Percentiles rank a stretch among this genome's conserved stretches.
Evolutionary conservation across 2,329 filamentous ascomycete species (phyloP).

Genomic region (Huntiella bhutanensis): DNA sequence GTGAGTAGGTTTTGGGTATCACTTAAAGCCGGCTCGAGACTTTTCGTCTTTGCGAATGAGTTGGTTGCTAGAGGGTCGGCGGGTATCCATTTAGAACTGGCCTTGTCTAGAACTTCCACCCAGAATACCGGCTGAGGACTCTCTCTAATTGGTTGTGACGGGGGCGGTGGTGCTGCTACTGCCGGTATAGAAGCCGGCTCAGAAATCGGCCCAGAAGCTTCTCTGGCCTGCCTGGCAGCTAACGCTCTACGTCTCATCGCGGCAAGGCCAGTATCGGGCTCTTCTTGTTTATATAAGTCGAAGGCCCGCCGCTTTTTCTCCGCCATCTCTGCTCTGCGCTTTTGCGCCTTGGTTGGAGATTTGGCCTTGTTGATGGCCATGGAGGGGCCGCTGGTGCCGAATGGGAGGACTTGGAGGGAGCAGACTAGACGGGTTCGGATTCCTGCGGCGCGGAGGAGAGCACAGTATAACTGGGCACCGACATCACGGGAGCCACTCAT

Average conservation of each 20-base stretch:
- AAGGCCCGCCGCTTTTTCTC: slow-evolving; percentile 16
- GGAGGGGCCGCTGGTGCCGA: slow-evolving; percentile 34
- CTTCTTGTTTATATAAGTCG: slow-evolving; percentile 6
- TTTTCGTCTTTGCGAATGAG: slow-evolving; percentile 52
- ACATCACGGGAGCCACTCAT: slow-evolving; percentile 73
- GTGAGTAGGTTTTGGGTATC: slow-evolving; percentile 59
- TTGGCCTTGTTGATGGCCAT: slow-evolving; percentile 23
- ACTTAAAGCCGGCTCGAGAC: slow-evolving; percentile 64
- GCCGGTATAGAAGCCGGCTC: not conserved
- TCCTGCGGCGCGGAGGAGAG: slow-evolving; percentile 63
- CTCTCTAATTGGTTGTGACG: slow-evolving; percentile 23
- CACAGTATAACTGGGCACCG: slow-evolving; percentile 79
- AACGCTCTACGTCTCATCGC: not conserved
- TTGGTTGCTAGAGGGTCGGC: slow-evolving; percentile 71
- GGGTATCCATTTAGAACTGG: slow-evolving; percentile 79
- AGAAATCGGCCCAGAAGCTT: not conserved
- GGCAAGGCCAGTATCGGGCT: not conserved
- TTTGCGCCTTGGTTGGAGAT: slow-evolving; percentile 14
- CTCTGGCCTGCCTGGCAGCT: not conserved
- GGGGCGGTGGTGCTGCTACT: not conserved
- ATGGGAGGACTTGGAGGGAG: slow-evolving; percentile 69
- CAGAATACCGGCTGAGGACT: slow-evolving; percentile 75
- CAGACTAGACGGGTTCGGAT: slow-evolving; percentile 71
- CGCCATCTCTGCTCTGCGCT: slow-evolving; percentile 13
- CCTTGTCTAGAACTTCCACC: slow-evolving; percentile 78